Percentiles rank a stretch among this genome's conserved stretches.
phyloP scores from a whole-genome alignment of 768 basidiomycete genomes.

The Panaeolus cyanescens region DNA sequence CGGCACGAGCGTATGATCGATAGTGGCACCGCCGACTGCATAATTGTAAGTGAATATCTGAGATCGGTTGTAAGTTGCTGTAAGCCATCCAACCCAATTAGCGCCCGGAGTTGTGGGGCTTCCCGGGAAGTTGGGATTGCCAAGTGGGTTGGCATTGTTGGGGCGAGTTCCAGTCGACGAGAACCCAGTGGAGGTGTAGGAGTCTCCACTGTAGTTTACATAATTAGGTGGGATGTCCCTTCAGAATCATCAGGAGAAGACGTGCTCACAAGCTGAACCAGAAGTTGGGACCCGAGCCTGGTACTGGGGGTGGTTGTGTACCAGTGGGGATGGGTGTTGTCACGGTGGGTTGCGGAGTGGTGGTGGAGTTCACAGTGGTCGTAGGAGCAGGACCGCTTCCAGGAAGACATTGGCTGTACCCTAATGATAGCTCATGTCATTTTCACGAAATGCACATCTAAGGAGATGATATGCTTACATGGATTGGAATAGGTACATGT shows the following conservation, averaged over 20 bases:
- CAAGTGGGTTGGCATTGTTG: constrained; percentile 46
- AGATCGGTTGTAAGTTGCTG: constrained; percentile 53
- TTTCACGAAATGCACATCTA: no score
- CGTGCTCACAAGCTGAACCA: constrained; percentile 67
- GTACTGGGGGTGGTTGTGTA: neutral
- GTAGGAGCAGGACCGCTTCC: neutral
- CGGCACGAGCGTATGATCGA: constrained; percentile 55
- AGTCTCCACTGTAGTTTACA: constrained; percentile 45
- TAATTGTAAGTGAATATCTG: constrained; percentile 62
- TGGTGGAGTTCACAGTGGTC: no score
- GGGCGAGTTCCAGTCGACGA: constrained; percentile 39
- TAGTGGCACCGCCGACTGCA: constrained; percentile 69
- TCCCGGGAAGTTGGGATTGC: constrained; percentile 56
- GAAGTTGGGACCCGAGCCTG: constrained; percentile 41
- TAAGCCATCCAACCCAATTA: constrained; percentile 63
- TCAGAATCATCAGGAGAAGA: neutral
- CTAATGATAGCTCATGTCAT: neutral
- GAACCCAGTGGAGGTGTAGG: constrained; percentile 61
- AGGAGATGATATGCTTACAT: neutral
- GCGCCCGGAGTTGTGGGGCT: constrained; percentile 54
- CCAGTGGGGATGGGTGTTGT: neutral
- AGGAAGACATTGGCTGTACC: neutral
- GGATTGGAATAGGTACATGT: neutral
- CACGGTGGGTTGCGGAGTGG: no score
- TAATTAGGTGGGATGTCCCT: neutral